Evolutionary conservation across 768 basidiomycete species (phyloP), one percentile per base, ranked within the genome.

Genomic region (Cubamyces lactineus): DNA sequence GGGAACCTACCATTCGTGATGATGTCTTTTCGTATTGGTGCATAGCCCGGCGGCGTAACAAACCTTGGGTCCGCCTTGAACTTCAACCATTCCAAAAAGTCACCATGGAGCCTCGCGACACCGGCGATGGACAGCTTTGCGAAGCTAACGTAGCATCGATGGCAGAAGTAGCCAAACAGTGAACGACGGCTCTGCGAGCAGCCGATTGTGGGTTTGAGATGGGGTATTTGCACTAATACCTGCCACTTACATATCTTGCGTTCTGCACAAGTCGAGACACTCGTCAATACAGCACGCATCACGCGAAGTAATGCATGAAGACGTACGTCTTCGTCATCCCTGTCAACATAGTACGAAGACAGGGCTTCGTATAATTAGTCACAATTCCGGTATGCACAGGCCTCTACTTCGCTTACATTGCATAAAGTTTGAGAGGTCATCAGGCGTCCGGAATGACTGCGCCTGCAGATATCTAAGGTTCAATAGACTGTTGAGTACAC

Each of bases 141-240:
- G 73, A 88, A 93, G 67, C 82, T 87, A 51, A 91, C 80, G 62
- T 82, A 87, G 70, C 89, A 92, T 42, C 92, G 82, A 49, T 92
- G 87, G 66, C 84, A 86, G 69, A 93, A 94, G 67, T 85, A 91
- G 2, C 91, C 93, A 71, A 93, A 90, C 21, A 91, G 74, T 2
- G 92, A 94, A 19, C 89, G 86, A 26, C 89, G 85, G 54, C 79
- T 79, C 92, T 93, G 51, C 13, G 8, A 26, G 16, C 0, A 21
- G 16, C 41, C 24, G 40, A 28, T 41, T 2, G 11, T 38, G 17
- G n/a, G n/a, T n/a, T n/a, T 19, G 19, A 1, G 1, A 47, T 23
- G 23, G 49, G 42, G 5, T 1, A 17, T 38, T 38, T 3, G 9
- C 11, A 6, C 34, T 9, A 34, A 7, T 6, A 5, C 9, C 28